Conservation (phyloP, 1,139 yeast genomes). For the Geotrichum australiense region DNA sequence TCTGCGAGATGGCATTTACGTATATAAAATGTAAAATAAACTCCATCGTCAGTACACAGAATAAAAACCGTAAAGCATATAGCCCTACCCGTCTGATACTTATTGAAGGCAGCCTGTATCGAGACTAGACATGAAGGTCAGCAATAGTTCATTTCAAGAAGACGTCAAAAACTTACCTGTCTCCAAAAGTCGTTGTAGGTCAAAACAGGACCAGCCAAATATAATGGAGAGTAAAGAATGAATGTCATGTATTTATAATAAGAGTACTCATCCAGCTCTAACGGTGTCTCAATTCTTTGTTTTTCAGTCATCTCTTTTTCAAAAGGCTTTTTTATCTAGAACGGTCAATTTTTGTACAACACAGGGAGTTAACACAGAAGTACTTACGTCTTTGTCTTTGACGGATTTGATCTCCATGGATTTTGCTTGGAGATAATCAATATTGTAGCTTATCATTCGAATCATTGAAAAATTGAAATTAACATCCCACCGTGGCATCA, state of each 20-base stretch:
- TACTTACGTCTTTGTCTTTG: conserved; percentile 16
- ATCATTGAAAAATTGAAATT: conserved; percentile 84
- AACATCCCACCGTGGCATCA: conserved; percentile 91
- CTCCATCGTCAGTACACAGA: conserved; percentile 85
- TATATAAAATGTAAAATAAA: conserved; percentile 77
- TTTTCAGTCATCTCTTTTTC: conserved; percentile 44
- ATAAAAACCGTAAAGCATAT: conserved; percentile 60
- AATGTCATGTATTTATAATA: conserved; percentile 65
- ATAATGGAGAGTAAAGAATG: conserved; percentile 76
- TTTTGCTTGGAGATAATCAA: conserved; percentile 49
- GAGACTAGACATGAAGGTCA: conserved; percentile 20
- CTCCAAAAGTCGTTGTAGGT: conserved; percentile 87
- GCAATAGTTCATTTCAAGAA: background rate
- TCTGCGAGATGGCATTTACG: conserved; percentile 85
- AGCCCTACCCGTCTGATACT: conserved; percentile 45
- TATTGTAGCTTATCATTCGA: conserved; percentile 72
- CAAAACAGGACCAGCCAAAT: conserved; percentile 90
- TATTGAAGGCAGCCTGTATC: conserved; percentile 45
- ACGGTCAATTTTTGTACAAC: too few relatives aligned
- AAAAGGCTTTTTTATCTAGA: conserved; percentile 17
- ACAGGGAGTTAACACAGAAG: background rate
- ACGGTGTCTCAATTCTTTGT: conserved; percentile 59
- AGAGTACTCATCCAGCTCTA: conserved; percentile 53
- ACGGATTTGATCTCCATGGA: background rate
- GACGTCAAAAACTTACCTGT: conserved; percentile 42